A percentile compares a stretch with the other conserved stretches of the same genome.
Evolutionary conservation across 2,329 filamentous ascomycete genomes (phyloP).

Genomic region (Venturia oleaginea): DNA sequence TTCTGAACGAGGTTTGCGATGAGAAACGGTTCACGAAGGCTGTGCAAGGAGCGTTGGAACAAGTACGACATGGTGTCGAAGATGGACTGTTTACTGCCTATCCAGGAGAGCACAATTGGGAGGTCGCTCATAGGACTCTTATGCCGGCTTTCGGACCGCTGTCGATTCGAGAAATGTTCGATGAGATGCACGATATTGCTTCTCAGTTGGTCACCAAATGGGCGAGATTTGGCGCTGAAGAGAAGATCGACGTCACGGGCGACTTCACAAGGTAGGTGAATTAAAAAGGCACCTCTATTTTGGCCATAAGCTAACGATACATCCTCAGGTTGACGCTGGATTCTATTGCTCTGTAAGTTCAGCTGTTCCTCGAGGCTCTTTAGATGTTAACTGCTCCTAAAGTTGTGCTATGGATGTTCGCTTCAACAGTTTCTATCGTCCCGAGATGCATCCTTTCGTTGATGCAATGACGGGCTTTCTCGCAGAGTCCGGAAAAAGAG

Average conservation of each 20-base stretch:
- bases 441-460: constrained; percentile 29
- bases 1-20: constrained; percentile 13
- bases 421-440: constrained; percentile 33
- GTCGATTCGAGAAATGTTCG: constrained; percentile 59
- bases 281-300: neutral
- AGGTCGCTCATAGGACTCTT: constrained; percentile 50
- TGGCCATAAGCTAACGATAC: neutral
- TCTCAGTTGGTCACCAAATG: constrained; percentile 59
- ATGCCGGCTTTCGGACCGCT: constrained; percentile 63
- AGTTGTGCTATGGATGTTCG: constrained; percentile 30
- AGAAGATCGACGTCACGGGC: constrained; percentile 27
- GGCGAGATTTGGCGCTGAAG: constrained; percentile 43
- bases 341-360: constrained; percentile 27
- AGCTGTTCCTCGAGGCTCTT: neutral
- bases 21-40: constrained; percentile 12
- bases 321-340: constrained; percentile 23
- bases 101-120: constrained; percentile 7
- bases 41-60: neutral
- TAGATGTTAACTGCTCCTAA: neutral
- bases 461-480: constrained; percentile 29
- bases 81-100: constrained; percentile 10
- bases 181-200: constrained; percentile 52
- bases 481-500: constrained; percentile 26
- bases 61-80: neutral
- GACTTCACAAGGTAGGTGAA: constrained; percentile 25